A percentile compares a stretch with the other conserved stretches of the same genome.
Conservation (phyloP, 306 rosid species). For the Morella rubra region DNA sequence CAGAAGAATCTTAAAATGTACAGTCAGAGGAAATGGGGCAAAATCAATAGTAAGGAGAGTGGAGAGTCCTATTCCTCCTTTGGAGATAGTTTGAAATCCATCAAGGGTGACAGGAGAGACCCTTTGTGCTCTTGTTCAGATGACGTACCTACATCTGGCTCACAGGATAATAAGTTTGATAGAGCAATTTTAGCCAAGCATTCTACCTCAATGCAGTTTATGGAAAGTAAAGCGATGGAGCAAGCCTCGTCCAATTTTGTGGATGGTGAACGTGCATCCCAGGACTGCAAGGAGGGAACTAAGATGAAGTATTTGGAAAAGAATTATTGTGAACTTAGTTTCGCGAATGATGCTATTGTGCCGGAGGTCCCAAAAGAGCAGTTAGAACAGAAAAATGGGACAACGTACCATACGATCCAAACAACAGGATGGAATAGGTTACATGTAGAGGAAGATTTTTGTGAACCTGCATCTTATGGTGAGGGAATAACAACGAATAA, state of each 20-base stretch:
- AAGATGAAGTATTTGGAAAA: conserved; percentile 21
- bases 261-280: conserved; percentile 22
- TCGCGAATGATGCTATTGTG: conserved; percentile 18
- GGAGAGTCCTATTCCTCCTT: conserved; percentile 12
- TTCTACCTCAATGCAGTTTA: conserved; percentile 22
- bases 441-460: conserved; percentile 13
- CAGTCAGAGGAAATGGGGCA: conserved; percentile 17
- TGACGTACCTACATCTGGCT: conserved; percentile 24
- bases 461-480: background rate
- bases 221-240: conserved; percentile 11
- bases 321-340: conserved; percentile 11
- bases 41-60: conserved; percentile 1
- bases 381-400: conserved; percentile 30
- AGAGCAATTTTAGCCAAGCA: conserved; percentile 19
- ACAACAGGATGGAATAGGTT: conserved; percentile 18
- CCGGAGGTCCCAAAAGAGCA: conserved; percentile 20
- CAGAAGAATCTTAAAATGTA: conserved; percentile 3
- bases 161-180: conserved; percentile 17
- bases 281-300: conserved; percentile 14
- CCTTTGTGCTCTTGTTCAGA: conserved; percentile 19
- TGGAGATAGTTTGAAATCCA: conserved; percentile 17
- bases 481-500: background rate
- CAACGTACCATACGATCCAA: conserved; percentile 20
- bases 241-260: conserved; percentile 10
- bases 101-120: conserved; percentile 18